Evolutionary conservation across 2,329 filamentous ascomycete genomes (phyloP).

Genomic region (Neurospora sp.): DNA sequence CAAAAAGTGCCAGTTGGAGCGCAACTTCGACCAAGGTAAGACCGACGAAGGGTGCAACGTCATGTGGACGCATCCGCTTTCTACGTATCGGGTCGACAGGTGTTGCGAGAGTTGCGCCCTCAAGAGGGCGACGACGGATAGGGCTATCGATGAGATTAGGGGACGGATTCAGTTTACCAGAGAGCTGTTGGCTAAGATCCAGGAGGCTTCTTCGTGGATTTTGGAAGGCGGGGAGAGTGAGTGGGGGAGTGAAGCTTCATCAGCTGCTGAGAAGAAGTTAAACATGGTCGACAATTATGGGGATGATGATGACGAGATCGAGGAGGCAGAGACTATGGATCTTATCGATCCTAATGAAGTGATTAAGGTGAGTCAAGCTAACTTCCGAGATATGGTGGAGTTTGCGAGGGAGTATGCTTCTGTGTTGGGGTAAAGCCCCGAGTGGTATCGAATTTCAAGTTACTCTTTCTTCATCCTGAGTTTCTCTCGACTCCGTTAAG

Average conservation of each 20-base stretch:
- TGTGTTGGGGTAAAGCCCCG: not conserved
- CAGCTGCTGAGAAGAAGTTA: not conserved
- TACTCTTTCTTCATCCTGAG: not conserved
- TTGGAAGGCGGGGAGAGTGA: not conserved
- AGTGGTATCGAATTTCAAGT: not conserved
- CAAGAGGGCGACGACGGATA: not conserved
- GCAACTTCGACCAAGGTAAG: constrained; percentile 10
- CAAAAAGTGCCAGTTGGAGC: constrained; percentile 10
- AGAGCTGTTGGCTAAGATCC: constrained; percentile 5
- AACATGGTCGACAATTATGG: not conserved
- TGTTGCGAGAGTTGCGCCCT: constrained; percentile 11
- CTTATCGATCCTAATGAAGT: not conserved
- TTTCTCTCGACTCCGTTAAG: not conserved
- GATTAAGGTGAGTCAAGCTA: not conserved
- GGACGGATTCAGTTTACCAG: constrained; percentile 9
- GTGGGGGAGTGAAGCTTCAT: not conserved
- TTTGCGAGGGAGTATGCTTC: not conserved
- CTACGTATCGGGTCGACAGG: constrained; percentile 9
- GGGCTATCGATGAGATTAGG: constrained; percentile 10
- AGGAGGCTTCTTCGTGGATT: not conserved
- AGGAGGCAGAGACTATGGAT: not conserved
- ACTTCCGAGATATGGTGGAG: not conserved
- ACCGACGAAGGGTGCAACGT: constrained; percentile 9
- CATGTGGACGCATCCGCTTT: constrained; percentile 11
- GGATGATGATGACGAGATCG: not conserved